phyloP scores from a whole-genome alignment of 2,329 filamentous ascomycete species.

The Ambrosiella beaveri region DNA sequence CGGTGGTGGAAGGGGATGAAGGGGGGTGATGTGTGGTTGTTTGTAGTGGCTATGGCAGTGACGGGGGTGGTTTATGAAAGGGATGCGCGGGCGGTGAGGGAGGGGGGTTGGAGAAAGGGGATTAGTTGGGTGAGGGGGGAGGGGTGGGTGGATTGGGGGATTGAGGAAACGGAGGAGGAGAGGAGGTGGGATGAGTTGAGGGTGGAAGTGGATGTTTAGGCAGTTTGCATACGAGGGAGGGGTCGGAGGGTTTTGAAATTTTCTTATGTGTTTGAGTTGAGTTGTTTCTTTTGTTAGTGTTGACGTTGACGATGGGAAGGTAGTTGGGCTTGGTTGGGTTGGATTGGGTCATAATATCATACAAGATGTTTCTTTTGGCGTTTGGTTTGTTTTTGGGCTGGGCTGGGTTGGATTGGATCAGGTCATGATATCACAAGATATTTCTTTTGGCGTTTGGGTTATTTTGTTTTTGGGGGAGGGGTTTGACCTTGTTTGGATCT shows the following conservation, averaged over 20 bases:
- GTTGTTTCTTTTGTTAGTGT: not conserved
- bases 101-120: slow-evolving; percentile 50
- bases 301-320: too few species aligned
- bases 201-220: slow-evolving; percentile 12
- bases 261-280: not conserved
- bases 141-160: slow-evolving; percentile 52
- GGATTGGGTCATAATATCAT: too few species aligned
- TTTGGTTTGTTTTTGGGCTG: too few species aligned
- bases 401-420: too few species aligned
- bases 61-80: slow-evolving; percentile 64
- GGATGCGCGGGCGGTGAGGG: slow-evolving; percentile 49
- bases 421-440: too few species aligned
- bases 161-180: slow-evolving; percentile 33
- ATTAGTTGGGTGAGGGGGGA: slow-evolving; percentile 60
- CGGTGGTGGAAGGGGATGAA: slow-evolving; percentile 71
- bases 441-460: too few species aligned
- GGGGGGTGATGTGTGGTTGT: slow-evolving; percentile 70
- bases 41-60: slow-evolving; percentile 61
- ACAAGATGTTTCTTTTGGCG: too few species aligned
- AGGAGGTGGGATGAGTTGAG: slow-evolving; percentile 20
- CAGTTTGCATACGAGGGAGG: not conserved
- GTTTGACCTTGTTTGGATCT: too few species aligned
- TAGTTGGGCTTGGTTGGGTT: too few species aligned
- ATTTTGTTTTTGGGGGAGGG: too few species aligned
- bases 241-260: not conserved